phyloP scores from a whole-genome alignment of 208 protist species.

The Phytomonas sp. region DNA sequence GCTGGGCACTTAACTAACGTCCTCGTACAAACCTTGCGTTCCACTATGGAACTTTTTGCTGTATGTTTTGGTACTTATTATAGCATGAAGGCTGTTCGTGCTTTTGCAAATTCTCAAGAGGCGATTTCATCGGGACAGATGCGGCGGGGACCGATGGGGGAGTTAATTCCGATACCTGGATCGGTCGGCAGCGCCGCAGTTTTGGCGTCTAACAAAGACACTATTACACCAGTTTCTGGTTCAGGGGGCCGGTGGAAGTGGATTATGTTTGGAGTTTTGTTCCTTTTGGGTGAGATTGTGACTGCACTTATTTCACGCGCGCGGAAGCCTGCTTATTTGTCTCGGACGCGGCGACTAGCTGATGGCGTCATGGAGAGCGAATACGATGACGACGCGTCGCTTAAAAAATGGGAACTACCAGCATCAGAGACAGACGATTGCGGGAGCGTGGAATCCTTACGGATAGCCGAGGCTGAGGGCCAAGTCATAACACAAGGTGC shows the following conservation, averaged over 20 bases:
- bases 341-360: constrained; percentile 4
- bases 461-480: neutral
- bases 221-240: neutral
- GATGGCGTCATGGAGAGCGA: constrained; percentile 12
- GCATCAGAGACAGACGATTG: neutral
- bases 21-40: constrained; percentile 69
- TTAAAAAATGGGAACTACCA: neutral
- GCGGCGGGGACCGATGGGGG: constrained; percentile 16
- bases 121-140: constrained; percentile 6
- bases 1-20: constrained; percentile 67
- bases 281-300: constrained; percentile 49
- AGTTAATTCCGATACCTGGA: constrained; percentile 20
- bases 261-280: constrained; percentile 42
- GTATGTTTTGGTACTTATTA: constrained; percentile 85
- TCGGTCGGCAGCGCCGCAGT: constrained; percentile 10
- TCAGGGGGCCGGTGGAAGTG: constrained; percentile 38
- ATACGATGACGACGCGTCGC: neutral
- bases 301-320: constrained; percentile 33
- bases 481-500: neutral
- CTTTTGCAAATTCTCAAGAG: constrained; percentile 45
- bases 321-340: constrained; percentile 8
- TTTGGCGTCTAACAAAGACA: constrained; percentile 11
- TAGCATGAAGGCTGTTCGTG: constrained; percentile 72
- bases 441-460: neutral
- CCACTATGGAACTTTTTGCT: constrained; percentile 66